Conservation (phyloP, 805 yeast species). For the Ogataea ramenticola region DNA sequence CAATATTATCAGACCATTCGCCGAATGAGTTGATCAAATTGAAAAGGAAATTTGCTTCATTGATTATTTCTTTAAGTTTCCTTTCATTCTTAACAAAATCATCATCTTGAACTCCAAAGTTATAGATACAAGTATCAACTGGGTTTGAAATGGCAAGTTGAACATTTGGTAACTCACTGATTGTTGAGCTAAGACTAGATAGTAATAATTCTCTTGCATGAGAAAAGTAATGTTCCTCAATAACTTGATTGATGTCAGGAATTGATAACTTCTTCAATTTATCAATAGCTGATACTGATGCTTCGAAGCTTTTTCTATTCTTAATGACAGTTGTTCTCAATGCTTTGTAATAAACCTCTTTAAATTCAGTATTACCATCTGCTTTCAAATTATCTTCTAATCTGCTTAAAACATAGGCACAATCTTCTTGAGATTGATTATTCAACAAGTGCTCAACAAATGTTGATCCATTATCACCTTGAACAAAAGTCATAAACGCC, state of each 20-base stretch:
- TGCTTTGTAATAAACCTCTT: constrained; percentile 6
- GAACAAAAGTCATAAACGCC: constrained; percentile 10
- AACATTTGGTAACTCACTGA: constrained; percentile 3
- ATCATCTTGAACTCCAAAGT: constrained; percentile 7
- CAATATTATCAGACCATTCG: neutral
- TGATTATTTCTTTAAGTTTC: neutral
- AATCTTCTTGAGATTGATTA: neutral
- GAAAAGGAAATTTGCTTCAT: neutral
- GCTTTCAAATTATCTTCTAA: constrained; percentile 12
- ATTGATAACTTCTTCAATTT: constrained; percentile 4
- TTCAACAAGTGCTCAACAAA: constrained; percentile 14
- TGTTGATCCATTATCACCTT: neutral
- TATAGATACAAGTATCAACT: constrained; percentile 13
- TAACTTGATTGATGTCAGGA: neutral
- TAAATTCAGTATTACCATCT: constrained; percentile 6
- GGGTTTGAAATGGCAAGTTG: constrained; percentile 16
- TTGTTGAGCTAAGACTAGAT: neutral
- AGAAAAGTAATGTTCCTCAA: neutral
- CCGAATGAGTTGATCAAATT: neutral
- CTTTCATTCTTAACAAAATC: neutral
- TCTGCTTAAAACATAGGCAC: constrained; percentile 10
- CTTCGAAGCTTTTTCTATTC: neutral
- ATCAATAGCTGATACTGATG: neutral
- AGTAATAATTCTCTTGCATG: no score
- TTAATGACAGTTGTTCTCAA: constrained; percentile 5